Conservation (phyloP, 2,329 filamentous ascomycete genomes). For the Aspergillus pseudotamarii region DNA sequence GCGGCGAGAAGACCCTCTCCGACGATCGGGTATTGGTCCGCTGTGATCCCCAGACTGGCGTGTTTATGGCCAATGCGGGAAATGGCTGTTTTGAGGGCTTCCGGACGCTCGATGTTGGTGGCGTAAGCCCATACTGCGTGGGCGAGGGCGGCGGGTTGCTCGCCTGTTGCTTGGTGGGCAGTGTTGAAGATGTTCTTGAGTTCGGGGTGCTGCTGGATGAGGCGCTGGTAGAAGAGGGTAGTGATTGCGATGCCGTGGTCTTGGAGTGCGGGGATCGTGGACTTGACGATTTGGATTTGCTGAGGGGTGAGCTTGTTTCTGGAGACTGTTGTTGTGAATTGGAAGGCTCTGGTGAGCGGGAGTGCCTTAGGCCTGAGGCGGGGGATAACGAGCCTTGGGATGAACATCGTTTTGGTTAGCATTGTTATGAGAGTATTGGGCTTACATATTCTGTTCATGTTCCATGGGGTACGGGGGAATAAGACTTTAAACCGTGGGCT, state of each 20-base stretch:
- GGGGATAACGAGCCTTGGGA: background rate
- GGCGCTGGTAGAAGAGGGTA: slow-evolving; percentile 66
- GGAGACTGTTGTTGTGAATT: background rate
- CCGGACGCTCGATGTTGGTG: slow-evolving; percentile 68
- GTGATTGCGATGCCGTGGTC: slow-evolving; percentile 68
- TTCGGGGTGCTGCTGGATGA: slow-evolving; percentile 64
- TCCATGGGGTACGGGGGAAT: no score
- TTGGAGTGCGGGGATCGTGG: slow-evolving; percentile 67
- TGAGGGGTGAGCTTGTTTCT: slow-evolving; percentile 53
- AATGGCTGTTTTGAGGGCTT: slow-evolving; percentile 55
- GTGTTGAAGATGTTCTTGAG: slow-evolving; percentile 71
- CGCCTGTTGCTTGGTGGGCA: slow-evolving; percentile 66
- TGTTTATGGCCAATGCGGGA: slow-evolving; percentile 76
- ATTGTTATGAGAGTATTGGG: no score
- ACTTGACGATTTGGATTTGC: slow-evolving; percentile 65
- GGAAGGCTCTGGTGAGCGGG: background rate
- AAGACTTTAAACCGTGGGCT: no score
- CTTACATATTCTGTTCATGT: no score
- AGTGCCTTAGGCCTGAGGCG: background rate
- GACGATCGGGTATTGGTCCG: slow-evolving; percentile 70
- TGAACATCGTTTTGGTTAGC: background rate
- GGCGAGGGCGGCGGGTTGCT: slow-evolving; percentile 70
- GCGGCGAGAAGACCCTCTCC: slow-evolving; percentile 67
- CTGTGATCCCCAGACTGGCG: slow-evolving; percentile 65
- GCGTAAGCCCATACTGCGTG: slow-evolving; percentile 70